Conservation (phyloP, 2,329 filamentous ascomycete species). For the Parafenestella ontariensis region DNA sequence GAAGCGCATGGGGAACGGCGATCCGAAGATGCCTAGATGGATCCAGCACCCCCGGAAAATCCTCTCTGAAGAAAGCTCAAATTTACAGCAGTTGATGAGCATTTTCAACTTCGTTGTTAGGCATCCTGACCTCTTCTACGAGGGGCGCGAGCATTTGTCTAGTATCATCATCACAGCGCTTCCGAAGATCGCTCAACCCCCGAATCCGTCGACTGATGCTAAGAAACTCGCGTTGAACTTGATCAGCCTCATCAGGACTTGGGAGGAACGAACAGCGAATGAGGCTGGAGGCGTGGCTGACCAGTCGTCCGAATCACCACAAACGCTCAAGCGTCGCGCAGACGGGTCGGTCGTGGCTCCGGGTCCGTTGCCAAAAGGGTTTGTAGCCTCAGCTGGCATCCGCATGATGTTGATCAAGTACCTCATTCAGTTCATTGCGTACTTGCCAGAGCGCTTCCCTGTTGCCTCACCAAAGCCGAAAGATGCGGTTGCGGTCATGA, state of each 20-base stretch:
- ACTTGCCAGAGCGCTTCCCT: constrained; percentile 83
- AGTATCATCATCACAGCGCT: constrained; percentile 87
- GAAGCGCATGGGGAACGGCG: constrained; percentile 75
- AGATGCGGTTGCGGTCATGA: constrained; percentile 39
- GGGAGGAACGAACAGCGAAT: constrained; percentile 84
- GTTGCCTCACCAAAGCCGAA: constrained; percentile 60
- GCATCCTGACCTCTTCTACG: constrained; percentile 92
- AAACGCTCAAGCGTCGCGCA: constrained; percentile 73
- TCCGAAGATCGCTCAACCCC: constrained; percentile 82
- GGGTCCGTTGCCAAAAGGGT: constrained; percentile 57
- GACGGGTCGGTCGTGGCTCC: constrained; percentile 67
- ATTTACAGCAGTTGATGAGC: constrained; percentile 92
- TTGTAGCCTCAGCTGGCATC: constrained; percentile 59
- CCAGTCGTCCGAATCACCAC: constrained; percentile 71
- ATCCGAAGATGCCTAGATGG: constrained; percentile 83
- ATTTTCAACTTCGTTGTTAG: constrained; percentile 97
- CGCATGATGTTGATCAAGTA: constrained; percentile 90
- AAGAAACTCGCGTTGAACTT: constrained; percentile 91
- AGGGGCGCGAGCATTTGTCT: constrained; percentile 89
- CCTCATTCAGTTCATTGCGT: constrained; percentile 91
- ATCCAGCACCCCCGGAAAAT: constrained; percentile 89
- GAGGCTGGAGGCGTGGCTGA: constrained; percentile 54
- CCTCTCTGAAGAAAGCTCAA: constrained; percentile 90
- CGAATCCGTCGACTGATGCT: constrained; percentile 86
- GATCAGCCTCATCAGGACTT: constrained; percentile 88